These are phyloP conservation scores for Pulveroboletus sp. DNA, from an alignment of 768 basidiomycete species.

Conservation along the genomic window DNA sequence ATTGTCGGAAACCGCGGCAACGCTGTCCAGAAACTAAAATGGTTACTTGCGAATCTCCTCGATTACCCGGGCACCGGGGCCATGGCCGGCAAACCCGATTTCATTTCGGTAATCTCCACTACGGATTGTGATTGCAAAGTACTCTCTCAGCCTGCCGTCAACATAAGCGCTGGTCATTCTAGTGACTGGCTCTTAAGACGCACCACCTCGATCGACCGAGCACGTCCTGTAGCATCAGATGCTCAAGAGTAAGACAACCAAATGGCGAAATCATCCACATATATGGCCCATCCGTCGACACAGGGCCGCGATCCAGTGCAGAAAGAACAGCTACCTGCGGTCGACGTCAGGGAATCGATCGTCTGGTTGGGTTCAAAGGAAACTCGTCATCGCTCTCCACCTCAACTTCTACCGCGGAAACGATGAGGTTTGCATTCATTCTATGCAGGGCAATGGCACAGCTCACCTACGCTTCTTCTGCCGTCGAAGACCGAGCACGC, in stretches of 20 bases:
- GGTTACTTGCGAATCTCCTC: conserved; percentile 6
- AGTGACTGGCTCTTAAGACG: conserved; percentile 6
- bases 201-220: conserved; percentile 5
- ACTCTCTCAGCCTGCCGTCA: neutral
- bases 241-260: no score
- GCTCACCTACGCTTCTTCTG: neutral
- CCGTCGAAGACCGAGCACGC: conserved; percentile 15
- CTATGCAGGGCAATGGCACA: neutral
- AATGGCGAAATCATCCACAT: neutral
- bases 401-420: conserved; percentile 7
- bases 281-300: neutral
- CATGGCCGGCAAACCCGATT: conserved; percentile 13
- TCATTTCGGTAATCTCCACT: conserved; percentile 29
- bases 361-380: neutral
- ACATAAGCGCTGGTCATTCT: conserved; percentile 2
- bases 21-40: neutral
- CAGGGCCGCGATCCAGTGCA: neutral
- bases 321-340: conserved; percentile 1
- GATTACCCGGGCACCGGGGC: conserved; percentile 4
- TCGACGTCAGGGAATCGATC: neutral
- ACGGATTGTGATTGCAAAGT: conserved; percentile 3
- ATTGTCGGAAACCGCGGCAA: conserved; percentile 10
- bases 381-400: neutral
- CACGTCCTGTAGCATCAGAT: neutral
- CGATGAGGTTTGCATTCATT: neutral